Percentiles rank a stretch among this genome's conserved stretches.
Evolutionary conservation across 306 rosid genomes (phyloP).

Genomic region (Rosa chinensis): DNA sequence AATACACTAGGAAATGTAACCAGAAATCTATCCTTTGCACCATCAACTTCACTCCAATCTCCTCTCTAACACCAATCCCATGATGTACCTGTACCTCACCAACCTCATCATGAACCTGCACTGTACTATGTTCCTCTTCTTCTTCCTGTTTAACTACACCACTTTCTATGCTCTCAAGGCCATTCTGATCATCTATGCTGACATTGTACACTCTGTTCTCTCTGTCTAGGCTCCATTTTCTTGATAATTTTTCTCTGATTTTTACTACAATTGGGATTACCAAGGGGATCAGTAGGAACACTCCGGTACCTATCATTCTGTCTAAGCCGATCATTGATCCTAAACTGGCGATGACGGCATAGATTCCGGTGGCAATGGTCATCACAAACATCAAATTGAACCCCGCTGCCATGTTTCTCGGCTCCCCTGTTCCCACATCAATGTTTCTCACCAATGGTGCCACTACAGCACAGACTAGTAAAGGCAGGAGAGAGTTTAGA

Average conservation of each 20-base stretch:
- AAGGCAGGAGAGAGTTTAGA: conserved; percentile 62
- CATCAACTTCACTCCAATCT: conserved; percentile 78
- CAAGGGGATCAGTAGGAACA: conserved; percentile 56
- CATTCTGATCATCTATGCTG: conserved; percentile 38
- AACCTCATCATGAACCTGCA: conserved; percentile 10
- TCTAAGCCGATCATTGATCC: conserved; percentile 34
- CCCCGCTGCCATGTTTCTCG: conserved; percentile 37
- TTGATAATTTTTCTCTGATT: conserved; percentile 27
- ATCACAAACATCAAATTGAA: conserved; percentile 57
- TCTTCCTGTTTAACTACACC: conserved; percentile 17
- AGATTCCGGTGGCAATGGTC: conserved; percentile 67
- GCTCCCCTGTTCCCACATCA: conserved; percentile 12
- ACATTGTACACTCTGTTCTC: conserved; percentile 49
- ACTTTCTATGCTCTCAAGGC: conserved; percentile 29
- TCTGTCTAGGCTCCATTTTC: conserved; percentile 29
- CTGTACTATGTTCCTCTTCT: conserved; percentile 10
- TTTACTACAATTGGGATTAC: conserved; percentile 38
- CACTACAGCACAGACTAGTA: conserved; percentile 30
- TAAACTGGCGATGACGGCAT: conserved; percentile 58
- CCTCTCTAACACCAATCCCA: conserved; percentile 45
- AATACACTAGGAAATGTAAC: conserved; percentile 66
- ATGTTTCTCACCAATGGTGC: conserved; percentile 45
- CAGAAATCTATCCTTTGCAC: conserved; percentile 70
- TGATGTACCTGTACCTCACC: neutral
- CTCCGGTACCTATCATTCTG: conserved; percentile 44